Base-by-base conservation (phyloP, 768 basidiomycete genomes). In the Macrolepiota albuminosa region DNA sequence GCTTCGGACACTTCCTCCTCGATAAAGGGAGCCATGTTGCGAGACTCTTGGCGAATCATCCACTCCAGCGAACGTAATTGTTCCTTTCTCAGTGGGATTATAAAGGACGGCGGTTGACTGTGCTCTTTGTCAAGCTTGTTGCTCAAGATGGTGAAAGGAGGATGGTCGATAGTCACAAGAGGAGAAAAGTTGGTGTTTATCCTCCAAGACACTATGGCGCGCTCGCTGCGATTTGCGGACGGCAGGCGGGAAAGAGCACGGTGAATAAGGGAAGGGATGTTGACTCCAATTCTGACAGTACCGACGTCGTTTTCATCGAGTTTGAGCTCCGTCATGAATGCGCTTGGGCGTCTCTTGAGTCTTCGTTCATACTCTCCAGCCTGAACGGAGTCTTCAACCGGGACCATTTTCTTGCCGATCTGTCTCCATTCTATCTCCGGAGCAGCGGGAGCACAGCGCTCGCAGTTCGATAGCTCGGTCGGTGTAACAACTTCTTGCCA, bases 1-100 rank as follows among this genome's bases (percentile, higher is more conserved):
- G 93, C 92, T 71, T 98, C 95, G 0, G 93, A 89, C 46, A 97
- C 91, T 70, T 98, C 95, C 70, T 98, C 94, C 71, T 98, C 95
- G 33, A 94, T 70, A 70, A 96, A 98, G 1, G 91, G 87, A 10
- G 81, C 71, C 0, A 84, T 84, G 37, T 84, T 75, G 1, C 66
- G 58, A 2, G 81, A 75, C 72, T 98, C 95, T 67, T 91, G 91
- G 48, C 77, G 71, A 48, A 96, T 73, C 95, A 97, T 97, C 95
- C 95, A 98, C 54, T 84, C 84, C 56, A 97, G 75, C 3, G 95
- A 97, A 33, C 95, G 91, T 24, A 92, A 78, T 68, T 98, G 95
- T 67, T 98, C 95, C 34, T 77, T 82, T 43, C 95, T 84, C 33
- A 98, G 81, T 18, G 80, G 74, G 11, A 87, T 76, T 66, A 80